Evolutionary conservation across 345 rosid species (phyloP).

Genomic region (Ceriops tagal): DNA sequence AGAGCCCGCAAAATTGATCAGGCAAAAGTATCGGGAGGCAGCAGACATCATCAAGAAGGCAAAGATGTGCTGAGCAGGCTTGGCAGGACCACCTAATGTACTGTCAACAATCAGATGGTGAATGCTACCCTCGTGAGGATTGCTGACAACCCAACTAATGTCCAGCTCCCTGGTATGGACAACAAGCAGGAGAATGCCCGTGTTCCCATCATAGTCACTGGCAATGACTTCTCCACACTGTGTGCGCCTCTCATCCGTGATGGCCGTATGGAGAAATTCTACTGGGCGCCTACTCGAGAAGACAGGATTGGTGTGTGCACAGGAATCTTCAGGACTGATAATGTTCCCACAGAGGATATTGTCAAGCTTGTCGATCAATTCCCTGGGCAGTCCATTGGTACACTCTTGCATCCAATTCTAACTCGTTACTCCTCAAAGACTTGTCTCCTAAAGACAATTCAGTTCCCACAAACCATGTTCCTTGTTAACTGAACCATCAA

Average conservation of each 20-base stretch:
- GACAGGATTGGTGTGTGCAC: constrained; percentile 50
- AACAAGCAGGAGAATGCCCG: constrained; percentile 54
- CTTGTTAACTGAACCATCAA: no score
- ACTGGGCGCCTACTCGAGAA: constrained; percentile 58
- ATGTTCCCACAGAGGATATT: constrained; percentile 35
- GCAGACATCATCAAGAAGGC: constrained; percentile 47
- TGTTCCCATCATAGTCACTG: constrained; percentile 54
- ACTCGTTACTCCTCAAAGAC: not conserved
- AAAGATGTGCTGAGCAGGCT: constrained; percentile 56
- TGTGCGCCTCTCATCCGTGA: constrained; percentile 60
- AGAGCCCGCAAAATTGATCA: constrained; percentile 54
- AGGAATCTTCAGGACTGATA: constrained; percentile 45
- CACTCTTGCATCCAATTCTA: not conserved
- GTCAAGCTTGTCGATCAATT: constrained; percentile 51
- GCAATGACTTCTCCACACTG: constrained; percentile 55
- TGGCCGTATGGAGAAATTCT: constrained; percentile 62
- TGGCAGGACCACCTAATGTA: constrained; percentile 54
- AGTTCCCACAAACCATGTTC: not conserved
- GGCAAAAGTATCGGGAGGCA: constrained; percentile 56
- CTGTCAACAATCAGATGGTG: constrained; percentile 60
- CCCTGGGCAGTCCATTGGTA: constrained; percentile 60
- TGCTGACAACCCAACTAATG: constrained; percentile 58
- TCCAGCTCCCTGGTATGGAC: constrained; percentile 56
- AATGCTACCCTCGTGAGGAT: constrained; percentile 64
- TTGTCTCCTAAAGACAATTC: not conserved